Evolutionary conservation across 768 basidiomycete species (phyloP).

Genomic region (Mycena indigotica): DNA sequence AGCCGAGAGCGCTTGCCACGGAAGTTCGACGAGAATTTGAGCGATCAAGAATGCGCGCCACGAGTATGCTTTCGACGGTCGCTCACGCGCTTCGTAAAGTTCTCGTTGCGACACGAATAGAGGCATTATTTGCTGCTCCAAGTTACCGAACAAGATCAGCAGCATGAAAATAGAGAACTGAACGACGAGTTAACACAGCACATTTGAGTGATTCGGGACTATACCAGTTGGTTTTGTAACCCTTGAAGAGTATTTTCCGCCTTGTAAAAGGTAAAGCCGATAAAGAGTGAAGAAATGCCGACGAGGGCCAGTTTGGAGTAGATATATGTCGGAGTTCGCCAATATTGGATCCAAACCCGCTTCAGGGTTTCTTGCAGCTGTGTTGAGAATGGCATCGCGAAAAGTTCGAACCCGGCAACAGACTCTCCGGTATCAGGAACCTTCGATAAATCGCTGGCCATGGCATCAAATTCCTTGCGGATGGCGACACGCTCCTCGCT

Average conservation of each 20-base stretch:
- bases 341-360: slow-evolving; percentile 33
- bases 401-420: slow-evolving; percentile 20
- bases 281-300: slow-evolving; percentile 24
- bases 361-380: slow-evolving; percentile 27
- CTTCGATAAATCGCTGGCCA: slow-evolving; percentile 19
- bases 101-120: slow-evolving; percentile 37
- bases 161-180: slow-evolving; percentile 33
- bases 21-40: slow-evolving; percentile 36
- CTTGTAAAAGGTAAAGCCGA: slow-evolving; percentile 35
- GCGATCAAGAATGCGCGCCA: slow-evolving; percentile 36
- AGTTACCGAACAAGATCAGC: slow-evolving; percentile 30
- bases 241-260: slow-evolving; percentile 30
- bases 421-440: slow-evolving; percentile 18
- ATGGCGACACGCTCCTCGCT: slow-evolving; percentile 39
- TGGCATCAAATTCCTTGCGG: slow-evolving; percentile 38
- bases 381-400: slow-evolving; percentile 26
- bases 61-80: slow-evolving; percentile 34
- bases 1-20: slow-evolving; percentile 29
- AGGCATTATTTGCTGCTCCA: slow-evolving; percentile 40
- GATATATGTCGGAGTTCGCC: slow-evolving; percentile 31
- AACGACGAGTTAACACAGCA: not conserved
- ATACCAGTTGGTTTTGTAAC: slow-evolving; percentile 30
- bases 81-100: slow-evolving; percentile 38
- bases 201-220: not conserved
- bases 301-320: slow-evolving; percentile 23